Base-by-base conservation (phyloP, 768 basidiomycete species). In the Leucocoprinus sp. region DNA sequence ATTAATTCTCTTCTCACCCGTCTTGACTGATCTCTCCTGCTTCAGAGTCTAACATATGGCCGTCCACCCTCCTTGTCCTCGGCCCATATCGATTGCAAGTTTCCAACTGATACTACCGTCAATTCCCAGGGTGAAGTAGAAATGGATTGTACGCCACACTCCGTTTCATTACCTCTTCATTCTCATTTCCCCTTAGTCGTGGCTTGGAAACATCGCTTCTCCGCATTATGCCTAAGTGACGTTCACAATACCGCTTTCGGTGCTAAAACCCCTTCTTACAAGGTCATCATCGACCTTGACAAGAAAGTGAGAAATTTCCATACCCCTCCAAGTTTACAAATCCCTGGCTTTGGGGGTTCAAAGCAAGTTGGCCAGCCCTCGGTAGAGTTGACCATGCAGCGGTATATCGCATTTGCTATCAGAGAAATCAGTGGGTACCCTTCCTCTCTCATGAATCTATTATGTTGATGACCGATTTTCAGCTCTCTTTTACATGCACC, bases 401-500 rank as follows among this genome's bases (percentile, higher is more conserved):
- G 81, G 21, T 80, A 82, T 54, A 74, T 72, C 48, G 69, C 75
- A 0, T 81, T 80, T 56, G 75, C 80, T 3, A 83, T 84, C 52
- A 76, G 69, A 57, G 82, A 84, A 59, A 82, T 82, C 28, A 73
- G 82, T 80, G 9, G 53, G 54, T 28, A 8, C 7, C 14, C 4
- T 15, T 8, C 21, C 17, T 21, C 5, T 42, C 43, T 42, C 15
- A 18, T 18, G 5, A 24, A 31, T 31, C 4, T 31, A 14, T n/a
- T 7, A 14, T 7, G 4, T 31, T 7, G 31, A 4, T 4, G 29
- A 34, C 23, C 9, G 17, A 23, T 40, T 35, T 50, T 40, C 50
- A 82, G 81, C 76, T 9, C 59, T 83, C 22, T 82, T 84, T 55
- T 84, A 84, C 53, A 78, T 85, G 70, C 82, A 85, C 60, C 72